Evolutionary conservation across 192 early-diverging fungal species (phyloP), one percentile per base, ranked within the genome.

Genomic region (Chytriomyces confervae): DNA sequence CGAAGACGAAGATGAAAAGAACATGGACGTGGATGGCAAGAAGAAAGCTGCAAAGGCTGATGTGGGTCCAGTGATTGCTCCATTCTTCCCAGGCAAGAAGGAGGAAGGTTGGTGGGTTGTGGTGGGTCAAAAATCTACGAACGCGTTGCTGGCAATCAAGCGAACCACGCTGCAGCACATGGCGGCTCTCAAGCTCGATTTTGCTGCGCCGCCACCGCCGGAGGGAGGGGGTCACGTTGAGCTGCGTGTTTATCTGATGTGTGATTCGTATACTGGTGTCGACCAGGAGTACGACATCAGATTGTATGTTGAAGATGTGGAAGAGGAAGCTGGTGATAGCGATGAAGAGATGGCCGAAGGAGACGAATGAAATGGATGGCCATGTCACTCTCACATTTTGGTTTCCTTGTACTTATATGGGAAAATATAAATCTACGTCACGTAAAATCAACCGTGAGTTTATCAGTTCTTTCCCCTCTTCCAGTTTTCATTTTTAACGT

Each of bases 41-140:
- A 50, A 11, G 7, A 74, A 74, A 46, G 29, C 24, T 7, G 27
- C 43, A 0, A 74, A 74, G 29, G 47, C 57, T 9, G 84, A 84
- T 27, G 80, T 96, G 29, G 94, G 95, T 0, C 92, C 91, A 6
- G 97, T 96, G 5, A 86, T 94, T 65, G 96, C 98, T 46, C 96
- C 96, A 6, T 96, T 91, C 86, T 99, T 94, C 88, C 96, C 98
- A 7, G 82, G 84, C 20, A 83, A 89, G 82, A 94, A 96, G 83
- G 91, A 94, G 62, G 98, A 99, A 83, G 92, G 92, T 13, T 99
- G 98, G 98, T 99, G 98, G 98, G 82, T 98, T 69, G 94, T 99
- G 7, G 77, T 99, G 50, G 97, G 94, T 23, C 95, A 97, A 44
- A 82, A 91, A 10, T 76, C 86, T 16, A 84, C 85, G 5, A 96